phyloP scores from a whole-genome alignment of 78 protist species.

The Monocercomonoides exilis region DNA sequence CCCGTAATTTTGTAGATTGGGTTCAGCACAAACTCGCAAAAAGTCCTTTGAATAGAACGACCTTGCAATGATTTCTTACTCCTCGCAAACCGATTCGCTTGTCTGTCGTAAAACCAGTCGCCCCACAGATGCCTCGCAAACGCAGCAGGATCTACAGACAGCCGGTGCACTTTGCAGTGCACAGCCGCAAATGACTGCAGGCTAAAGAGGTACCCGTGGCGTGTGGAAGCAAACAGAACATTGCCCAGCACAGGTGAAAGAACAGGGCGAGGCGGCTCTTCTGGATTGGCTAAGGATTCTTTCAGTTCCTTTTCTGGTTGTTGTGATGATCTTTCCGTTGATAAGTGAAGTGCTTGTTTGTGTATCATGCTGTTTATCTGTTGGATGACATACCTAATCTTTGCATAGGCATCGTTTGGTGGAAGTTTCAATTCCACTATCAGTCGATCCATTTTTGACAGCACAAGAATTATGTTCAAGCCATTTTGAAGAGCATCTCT shows the following conservation, averaged over 20 bases:
- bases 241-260: slow-evolving; percentile 26
- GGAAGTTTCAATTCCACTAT: slow-evolving; percentile 89
- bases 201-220: neutral
- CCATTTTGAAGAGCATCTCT: slow-evolving; percentile 49
- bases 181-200: slow-evolving; percentile 64
- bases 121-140: slow-evolving; percentile 91
- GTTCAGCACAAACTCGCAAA: slow-evolving; percentile 84
- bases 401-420: slow-evolving; percentile 88
- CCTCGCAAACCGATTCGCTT: slow-evolving; percentile 43
- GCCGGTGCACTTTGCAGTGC: slow-evolving; percentile 26
- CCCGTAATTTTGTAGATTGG: slow-evolving; percentile 87
- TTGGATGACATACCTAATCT: slow-evolving; percentile 62
- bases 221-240: slow-evolving; percentile 18
- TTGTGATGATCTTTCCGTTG: too few species aligned
- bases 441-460: slow-evolving; percentile 83
- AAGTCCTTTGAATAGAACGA: slow-evolving; percentile 45
- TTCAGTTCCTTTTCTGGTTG: too few species aligned
- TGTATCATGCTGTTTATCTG: neutral
- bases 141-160: slow-evolving; percentile 22
- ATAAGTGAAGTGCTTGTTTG: neutral
- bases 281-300: neutral
- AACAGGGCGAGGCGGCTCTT: neutral
- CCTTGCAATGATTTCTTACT: too few species aligned
- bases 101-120: slow-evolving; percentile 57
- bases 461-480: slow-evolving; percentile 29